Evolutionary conservation across 2,329 filamentous ascomycete species (phyloP), one percentile per base, ranked within the genome.

Genomic region (Calonectria honghensis): DNA sequence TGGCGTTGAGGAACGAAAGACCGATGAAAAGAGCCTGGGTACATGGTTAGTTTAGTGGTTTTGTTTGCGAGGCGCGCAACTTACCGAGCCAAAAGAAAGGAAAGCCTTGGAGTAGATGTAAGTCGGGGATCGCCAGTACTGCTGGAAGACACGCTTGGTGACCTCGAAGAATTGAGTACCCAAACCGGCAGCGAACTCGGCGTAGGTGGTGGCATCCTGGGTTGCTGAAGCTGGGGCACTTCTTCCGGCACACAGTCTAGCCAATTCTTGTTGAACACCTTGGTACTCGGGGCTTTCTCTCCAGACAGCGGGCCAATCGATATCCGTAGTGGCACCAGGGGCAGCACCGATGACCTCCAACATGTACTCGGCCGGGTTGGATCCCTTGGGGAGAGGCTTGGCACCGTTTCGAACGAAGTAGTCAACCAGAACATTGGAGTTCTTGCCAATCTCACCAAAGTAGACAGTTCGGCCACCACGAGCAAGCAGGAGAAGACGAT

Each of bases 41-140:
- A 0, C 4, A 11, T 10, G 24, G 35, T 63, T 13, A 41, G 57
- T 24, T 18, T 41, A 16, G 3, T 10, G 2, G 14, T 29, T 29
- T 7, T n/a, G 6, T 29, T 4, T 24, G 1, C 1, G 7, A 9
- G 13, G n/a, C 54, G 45, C n/a, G 13, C 11, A 48, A 68, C 64
- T 51, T 74, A 77, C 82, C 20, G 81, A 75, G 27, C 88, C 81
- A 37, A 89, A 85, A 75, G 90, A 91, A 29, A 95, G 89, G 1
- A 89, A 83, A 1, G 89, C 79, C 85, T 96, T 96, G 69, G 92
- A 91, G 85, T 94, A 95, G 80, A 96, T 93, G 85, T 96, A 96
- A 1, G 90, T 88, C 0, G 94, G 94, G 1, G 90, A 94, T 67
- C 94, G 91, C 94, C 94, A 96, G 87, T 95, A 95, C 82, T 96